phyloP scores from a whole-genome alignment of 306 rosid genomes.

The Cicer bijugum region DNA sequence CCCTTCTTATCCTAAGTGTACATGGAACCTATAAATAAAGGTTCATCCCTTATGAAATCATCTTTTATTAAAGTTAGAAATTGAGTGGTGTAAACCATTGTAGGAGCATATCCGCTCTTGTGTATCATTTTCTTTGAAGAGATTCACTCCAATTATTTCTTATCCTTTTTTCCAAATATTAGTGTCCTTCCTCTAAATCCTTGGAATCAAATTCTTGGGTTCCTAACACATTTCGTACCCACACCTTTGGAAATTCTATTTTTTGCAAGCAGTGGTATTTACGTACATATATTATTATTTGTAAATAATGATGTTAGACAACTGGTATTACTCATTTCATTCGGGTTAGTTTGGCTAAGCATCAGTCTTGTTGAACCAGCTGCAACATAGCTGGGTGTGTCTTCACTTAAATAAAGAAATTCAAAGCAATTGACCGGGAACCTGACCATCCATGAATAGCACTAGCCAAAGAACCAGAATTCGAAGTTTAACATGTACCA shows the following conservation, averaged over 20 bases:
- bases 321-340: not conserved
- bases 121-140: no score
- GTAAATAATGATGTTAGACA: not conserved
- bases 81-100: no score
- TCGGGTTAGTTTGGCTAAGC: not conserved
- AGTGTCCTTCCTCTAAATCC: no score
- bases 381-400: not conserved
- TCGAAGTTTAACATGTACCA: not conserved
- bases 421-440: not conserved
- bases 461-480: not conserved
- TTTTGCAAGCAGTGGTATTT: not conserved
- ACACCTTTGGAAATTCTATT: not conserved
- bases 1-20: no score
- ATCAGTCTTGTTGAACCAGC: not conserved
- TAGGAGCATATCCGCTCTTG: no score
- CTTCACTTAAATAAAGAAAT: not conserved
- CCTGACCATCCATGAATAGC: conserved; percentile 1
- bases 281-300: not conserved
- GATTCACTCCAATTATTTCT: no score
- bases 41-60: no score
- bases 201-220: no score
- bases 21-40: no score
- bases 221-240: not conserved
- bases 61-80: no score
- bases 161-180: no score